Conservation (phyloP, 2,329 filamentous ascomycete genomes). For the Gnomoniopsis sp. region DNA sequence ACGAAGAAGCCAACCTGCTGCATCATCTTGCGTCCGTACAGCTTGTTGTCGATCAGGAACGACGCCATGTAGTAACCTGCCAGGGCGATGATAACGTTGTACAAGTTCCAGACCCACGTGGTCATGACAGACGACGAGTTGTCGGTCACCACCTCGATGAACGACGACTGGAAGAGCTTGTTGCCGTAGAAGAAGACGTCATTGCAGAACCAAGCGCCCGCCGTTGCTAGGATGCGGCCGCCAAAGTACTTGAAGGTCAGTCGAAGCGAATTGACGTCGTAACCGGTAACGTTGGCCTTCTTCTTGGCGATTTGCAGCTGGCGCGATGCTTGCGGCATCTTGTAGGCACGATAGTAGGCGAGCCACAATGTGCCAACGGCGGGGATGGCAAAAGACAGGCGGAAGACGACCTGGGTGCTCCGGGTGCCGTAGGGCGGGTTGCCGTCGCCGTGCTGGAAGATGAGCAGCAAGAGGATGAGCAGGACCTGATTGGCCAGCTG, state of each 20-base stretch:
- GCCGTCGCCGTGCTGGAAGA: constrained; percentile 79
- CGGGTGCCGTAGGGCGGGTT: constrained; percentile 72
- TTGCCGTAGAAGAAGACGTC: constrained; percentile 99
- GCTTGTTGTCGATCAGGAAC: constrained; percentile 89
- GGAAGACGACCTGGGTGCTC: constrained; percentile 87
- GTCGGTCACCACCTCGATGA: constrained; percentile 78
- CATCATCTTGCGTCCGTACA: constrained; percentile 96
- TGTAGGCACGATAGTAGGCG: constrained; percentile 91
- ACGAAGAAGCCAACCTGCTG: constrained; percentile 90
- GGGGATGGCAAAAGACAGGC: constrained; percentile 86
- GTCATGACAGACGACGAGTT: constrained; percentile 72
- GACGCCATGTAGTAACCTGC: constrained; percentile 87
- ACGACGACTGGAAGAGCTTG: constrained; percentile 92
- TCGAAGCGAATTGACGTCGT: constrained; percentile 80
- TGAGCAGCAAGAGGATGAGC: constrained; percentile 79
- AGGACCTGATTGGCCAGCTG: constrained; percentile 92
- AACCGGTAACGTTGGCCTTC: constrained; percentile 83
- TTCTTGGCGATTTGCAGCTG: constrained; percentile 81
- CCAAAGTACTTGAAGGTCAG: constrained; percentile 81
- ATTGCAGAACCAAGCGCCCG: constrained; percentile 90
- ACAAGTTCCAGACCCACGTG: constrained; percentile 86
- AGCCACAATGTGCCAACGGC: constrained; percentile 91
- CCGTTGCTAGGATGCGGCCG: constrained; percentile 79
- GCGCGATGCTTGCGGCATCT: constrained; percentile 86
- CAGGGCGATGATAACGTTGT: constrained; percentile 85